Percentiles rank a stretch among this genome's conserved stretches.
Conservation (phyloP, 2,329 filamentous ascomycete genomes). For the Neurospora sp. region DNA sequence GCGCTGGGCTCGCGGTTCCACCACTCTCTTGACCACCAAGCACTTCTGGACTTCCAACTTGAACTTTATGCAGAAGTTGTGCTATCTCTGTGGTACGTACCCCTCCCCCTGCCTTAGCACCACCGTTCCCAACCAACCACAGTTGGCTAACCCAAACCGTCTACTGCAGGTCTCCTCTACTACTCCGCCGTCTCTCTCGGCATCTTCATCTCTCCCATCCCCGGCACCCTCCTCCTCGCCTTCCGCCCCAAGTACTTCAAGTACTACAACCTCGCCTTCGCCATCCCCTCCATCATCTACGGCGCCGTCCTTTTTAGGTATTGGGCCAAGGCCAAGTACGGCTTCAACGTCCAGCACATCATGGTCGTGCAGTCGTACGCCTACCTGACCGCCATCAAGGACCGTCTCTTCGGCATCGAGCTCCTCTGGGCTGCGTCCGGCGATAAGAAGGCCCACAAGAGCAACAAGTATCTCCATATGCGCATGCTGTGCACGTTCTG, state of each 20-base stretch:
- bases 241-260: constrained; percentile 30
- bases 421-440: constrained; percentile 30
- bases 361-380: constrained; percentile 33
- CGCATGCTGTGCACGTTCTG: constrained; percentile 29
- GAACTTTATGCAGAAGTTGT: constrained; percentile 30
- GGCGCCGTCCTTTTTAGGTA: constrained; percentile 28
- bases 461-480: constrained; percentile 34
- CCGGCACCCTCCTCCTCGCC: constrained; percentile 30
- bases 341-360: constrained; percentile 32
- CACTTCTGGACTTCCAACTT: constrained; percentile 31
- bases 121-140: not conserved
- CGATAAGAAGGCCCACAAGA: constrained; percentile 29
- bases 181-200: constrained; percentile 30
- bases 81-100: constrained; percentile 28
- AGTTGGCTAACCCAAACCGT: not conserved
- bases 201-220: constrained; percentile 31
- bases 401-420: constrained; percentile 28
- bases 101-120: not conserved
- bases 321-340: constrained; percentile 31
- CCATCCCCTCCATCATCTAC: constrained; percentile 30
- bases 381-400: constrained; percentile 32
- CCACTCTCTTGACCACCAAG: constrained; percentile 29
- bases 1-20: constrained; percentile 32
- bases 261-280: constrained; percentile 35
- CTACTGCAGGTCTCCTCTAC: constrained; percentile 25